Evolutionary conservation across 1,284 basidiomycete species (phyloP), one percentile per base, ranked within the genome.

Genomic region (Ustilago lituana): DNA sequence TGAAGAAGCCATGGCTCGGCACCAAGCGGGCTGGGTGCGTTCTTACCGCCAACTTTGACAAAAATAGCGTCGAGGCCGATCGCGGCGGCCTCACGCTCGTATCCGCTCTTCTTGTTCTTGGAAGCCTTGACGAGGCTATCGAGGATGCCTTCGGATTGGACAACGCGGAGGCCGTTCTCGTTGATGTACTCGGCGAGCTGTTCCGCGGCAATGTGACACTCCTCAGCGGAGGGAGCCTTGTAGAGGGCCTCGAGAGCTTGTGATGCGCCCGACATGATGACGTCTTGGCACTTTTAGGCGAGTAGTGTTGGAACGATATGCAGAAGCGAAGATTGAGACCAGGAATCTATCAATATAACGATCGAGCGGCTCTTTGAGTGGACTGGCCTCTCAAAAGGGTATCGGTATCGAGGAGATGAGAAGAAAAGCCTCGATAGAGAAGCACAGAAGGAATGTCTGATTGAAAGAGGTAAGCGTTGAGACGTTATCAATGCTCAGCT

Each of bases 11-110:
- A 86, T n/a, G 93, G 93, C 57, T 89, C 92, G 46, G 86, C 85
- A 31, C 94, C 87, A 35, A 72, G 82, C 29, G 78, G 82, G 52
- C 76, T 91, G 89, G 81, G 93, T 89, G 83, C 75, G 38, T 83
- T 81, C 68, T 79, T 80, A 29, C 77, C 78, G 45, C 72, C 79
- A 23, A 77, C 78, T 60, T 82, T 82, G 65, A 74, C 66, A 39
- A 79, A 80, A 61, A 84, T 70, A 53, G 80, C 77, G 15, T 78
- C 76, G 48, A 84, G 60, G 11, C 89, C 91, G 61, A 97, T 89
- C 31, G 91, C 89, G 14, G 91, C 91, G 15, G 91, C 92, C 86
- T 97, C 94, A 71, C 94, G 90, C 84, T 96, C 94, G 81, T 89
- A 93, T 41, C 90, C 91, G 22, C 90, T 92, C 85, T 93, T 93